A percentile compares a stretch with the other conserved stretches of the same genome.
Evolutionary conservation across 2,329 filamentous ascomycete genomes (phyloP).

Genomic region (Botrytis porri): DNA sequence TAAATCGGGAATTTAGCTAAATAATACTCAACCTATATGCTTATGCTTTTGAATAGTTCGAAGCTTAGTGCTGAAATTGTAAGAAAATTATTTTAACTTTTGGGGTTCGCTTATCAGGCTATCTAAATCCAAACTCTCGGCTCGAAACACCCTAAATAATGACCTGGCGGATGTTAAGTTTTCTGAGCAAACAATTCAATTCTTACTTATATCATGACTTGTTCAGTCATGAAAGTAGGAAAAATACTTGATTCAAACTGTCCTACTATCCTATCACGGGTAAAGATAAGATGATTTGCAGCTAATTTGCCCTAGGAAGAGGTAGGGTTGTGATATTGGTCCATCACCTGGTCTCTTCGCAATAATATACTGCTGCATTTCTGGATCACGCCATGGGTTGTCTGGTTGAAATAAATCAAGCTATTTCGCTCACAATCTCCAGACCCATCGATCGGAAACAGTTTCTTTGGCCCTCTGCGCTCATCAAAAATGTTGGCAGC

Average conservation of each 20-base stretch:
- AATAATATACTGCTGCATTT: slow-evolving; percentile 23
- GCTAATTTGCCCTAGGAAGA: slow-evolving; percentile 12
- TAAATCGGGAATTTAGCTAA: background rate
- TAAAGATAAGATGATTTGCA: background rate
- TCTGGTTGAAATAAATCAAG: slow-evolving; percentile 30
- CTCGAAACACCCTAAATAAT: background rate
- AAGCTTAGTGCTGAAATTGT: background rate
- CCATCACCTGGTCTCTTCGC: slow-evolving; percentile 14
- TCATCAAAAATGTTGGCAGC: slow-evolving; percentile 31
- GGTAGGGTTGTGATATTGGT: slow-evolving; percentile 14
- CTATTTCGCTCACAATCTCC: slow-evolving; percentile 29
- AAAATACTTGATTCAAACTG: background rate
- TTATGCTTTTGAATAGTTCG: background rate
- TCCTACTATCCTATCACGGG: background rate
- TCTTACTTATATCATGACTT: background rate
- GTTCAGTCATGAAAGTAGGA: background rate
- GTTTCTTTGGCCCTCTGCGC: slow-evolving; percentile 26
- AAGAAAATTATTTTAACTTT: background rate
- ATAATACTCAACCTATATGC: background rate
- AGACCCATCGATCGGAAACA: slow-evolving; percentile 30
- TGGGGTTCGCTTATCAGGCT: background rate
- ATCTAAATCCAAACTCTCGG: background rate
- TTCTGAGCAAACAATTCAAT: background rate
- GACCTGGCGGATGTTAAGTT: background rate
- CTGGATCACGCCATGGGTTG: slow-evolving; percentile 23